These are phyloP conservation scores for Trametes versicolor DNA, from an alignment of 1,284 basidiomycete genomes.

Conservation along the genomic window DNA sequence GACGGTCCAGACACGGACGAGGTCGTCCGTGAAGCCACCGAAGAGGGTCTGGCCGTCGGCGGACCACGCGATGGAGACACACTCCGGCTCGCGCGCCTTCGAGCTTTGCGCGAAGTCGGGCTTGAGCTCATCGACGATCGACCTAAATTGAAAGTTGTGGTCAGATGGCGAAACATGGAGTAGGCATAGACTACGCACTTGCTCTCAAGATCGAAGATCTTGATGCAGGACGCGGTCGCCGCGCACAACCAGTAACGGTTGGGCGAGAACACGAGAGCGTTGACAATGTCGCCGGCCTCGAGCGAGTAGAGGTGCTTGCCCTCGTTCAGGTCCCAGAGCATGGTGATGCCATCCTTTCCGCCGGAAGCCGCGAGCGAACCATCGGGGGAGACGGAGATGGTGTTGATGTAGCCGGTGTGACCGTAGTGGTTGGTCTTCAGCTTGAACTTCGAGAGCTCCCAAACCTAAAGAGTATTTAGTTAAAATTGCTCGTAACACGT, in stretches of 20 bases:
- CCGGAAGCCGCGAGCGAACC: conserved; percentile 99
- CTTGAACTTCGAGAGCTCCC: conserved; percentile 99
- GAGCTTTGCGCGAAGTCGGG: conserved; percentile 88
- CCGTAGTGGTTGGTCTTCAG: conserved; percentile 99
- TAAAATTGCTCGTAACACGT: conserved; percentile 14
- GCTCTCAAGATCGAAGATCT: conserved; percentile 99
- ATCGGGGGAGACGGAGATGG: conserved; percentile 98
- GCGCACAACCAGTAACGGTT: conserved; percentile 99
- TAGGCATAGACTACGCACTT: conserved; percentile 69
- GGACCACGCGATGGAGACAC: conserved; percentile 98
- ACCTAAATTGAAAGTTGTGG: conserved; percentile 58
- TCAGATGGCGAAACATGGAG: conserved; percentile 14
- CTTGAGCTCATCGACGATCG: conserved; percentile 98
- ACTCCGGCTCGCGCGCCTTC: conserved; percentile 90
- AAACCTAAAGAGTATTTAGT: conserved; percentile 73
- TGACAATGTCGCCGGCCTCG: conserved; percentile 98
- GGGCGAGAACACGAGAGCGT: conserved; percentile 99
- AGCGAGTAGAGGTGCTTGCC: conserved; percentile 99
- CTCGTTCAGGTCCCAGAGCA: conserved; percentile 99
- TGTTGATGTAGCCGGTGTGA: conserved; percentile 99
- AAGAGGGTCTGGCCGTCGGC: conserved; percentile 98
- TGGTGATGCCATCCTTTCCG: conserved; percentile 99
- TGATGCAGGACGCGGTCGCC: conserved; percentile 97
- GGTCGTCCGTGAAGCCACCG: conserved; percentile 93
- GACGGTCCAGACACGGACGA: conserved; percentile 93